phyloP scores from a whole-genome alignment of 768 basidiomycete species.

The Hebeloma cylindrosporum region DNA sequence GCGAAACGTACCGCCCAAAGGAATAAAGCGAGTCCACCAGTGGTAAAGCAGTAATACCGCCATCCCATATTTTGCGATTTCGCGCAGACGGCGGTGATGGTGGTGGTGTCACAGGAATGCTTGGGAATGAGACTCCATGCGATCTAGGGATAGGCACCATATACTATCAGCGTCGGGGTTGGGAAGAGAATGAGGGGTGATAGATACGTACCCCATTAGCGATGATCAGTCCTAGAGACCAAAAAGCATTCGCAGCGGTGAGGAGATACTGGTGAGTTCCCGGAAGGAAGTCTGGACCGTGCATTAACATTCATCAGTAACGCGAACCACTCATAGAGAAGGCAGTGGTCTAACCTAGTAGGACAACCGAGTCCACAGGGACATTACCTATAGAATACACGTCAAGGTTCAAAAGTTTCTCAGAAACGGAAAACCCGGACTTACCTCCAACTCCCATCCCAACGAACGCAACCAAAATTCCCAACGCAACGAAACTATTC shows the following conservation, averaged over 20 bases:
- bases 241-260: conserved; percentile 67
- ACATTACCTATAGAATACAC: too few species aligned
- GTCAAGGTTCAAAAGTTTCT: too few species aligned
- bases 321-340: conserved; percentile 26
- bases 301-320: conserved; percentile 13
- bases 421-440: too few species aligned
- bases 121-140: conserved; percentile 67
- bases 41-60: conserved; percentile 67
- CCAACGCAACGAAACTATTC: conserved; percentile 44
- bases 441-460: conserved; percentile 64
- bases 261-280: conserved; percentile 67
- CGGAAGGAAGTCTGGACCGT: conserved; percentile 62
- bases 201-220: conserved; percentile 32
- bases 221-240: conserved; percentile 66
- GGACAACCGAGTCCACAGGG: conserved; percentile 71
- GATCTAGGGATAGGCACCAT: too few species aligned
- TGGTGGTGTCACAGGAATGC: conserved; percentile 48
- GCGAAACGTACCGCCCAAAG: conserved; percentile 48
- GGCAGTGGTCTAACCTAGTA: too few species aligned
- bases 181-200: conserved; percentile 9
- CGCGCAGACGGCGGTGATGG: conserved; percentile 30
- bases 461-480: conserved; percentile 48
- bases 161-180: too few species aligned
- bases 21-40: conserved; percentile 65
- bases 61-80: conserved; percentile 58